Evolutionary conservation across 2,329 filamentous ascomycete species (phyloP), one percentile per base, ranked within the genome.

Genomic region (Thelonectria olida): DNA sequence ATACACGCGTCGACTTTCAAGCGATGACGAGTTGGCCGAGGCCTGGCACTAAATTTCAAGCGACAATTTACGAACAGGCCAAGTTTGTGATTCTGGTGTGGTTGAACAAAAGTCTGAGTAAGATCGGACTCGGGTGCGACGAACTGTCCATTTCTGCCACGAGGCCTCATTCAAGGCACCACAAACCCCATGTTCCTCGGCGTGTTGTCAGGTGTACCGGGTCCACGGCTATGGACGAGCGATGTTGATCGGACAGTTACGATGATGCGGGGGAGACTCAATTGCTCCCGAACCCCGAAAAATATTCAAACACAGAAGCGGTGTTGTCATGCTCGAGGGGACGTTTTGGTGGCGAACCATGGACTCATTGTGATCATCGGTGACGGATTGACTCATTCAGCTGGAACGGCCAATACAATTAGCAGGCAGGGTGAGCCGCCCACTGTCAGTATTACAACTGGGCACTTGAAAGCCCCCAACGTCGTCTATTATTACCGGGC

Each of bases 371-470:
- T 45, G 20, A 19, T 17, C 5, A 27, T 48, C 23, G 49, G 39
- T 51, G 52, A 17, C 62, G 34, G 22, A 41, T 38, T 62, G 63
- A 66, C 52, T 64, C 63, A 52, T 27, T 52, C 36, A 39, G 50
- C 52, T 48, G 20, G 28, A 47, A 51, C 8, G 17, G 25, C 28
- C 25, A 36, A 47, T 39, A 23, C 12, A 41, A 7, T 10, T 7
- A 28, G 45, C 45, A 57, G 19, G 12, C 38, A 31, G 39, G 55
- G 53, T 54, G 58, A 34, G 9, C 15, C 17, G 7, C 15, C 23
- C 17, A 38, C 19, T n/a, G 13, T 10, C 13, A 34, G 23, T 22
- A 20, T 50, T 31, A 7, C 27, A 50, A 20, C 15, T 38, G 31
- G 27, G 23, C 27, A 31, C 23, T 38, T 48, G 22, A 38, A 12